Percentiles rank a stretch among this genome's conserved stretches.
Evolutionary conservation across 768 basidiomycete genomes (phyloP).

Genomic region (Termitomyces heimii): DNA sequence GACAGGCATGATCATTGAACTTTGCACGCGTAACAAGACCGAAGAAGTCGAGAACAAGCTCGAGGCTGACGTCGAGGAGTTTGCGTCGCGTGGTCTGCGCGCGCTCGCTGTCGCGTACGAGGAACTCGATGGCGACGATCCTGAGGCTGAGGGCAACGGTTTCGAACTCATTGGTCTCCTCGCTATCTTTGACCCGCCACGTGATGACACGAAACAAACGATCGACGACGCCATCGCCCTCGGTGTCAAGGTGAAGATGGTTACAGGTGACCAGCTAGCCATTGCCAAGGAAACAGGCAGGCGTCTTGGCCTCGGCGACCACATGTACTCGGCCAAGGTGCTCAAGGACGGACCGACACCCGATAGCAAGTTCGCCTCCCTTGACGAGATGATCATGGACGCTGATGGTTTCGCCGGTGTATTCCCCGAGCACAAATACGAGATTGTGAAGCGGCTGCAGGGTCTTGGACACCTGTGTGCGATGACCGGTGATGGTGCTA

Average conservation of each 20-base stretch:
- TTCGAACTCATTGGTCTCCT: slow-evolving; percentile 97
- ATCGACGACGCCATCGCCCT: slow-evolving; percentile 95
- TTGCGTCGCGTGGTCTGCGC: slow-evolving; percentile 92
- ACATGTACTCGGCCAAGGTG: slow-evolving; percentile 99
- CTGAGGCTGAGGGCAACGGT: slow-evolving; percentile 87
- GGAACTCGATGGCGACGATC: slow-evolving; percentile 80
- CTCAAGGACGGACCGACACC: slow-evolving; percentile 93
- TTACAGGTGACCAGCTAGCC: slow-evolving; percentile 99
- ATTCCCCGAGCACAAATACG: slow-evolving; percentile 99
- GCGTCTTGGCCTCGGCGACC: slow-evolving; percentile 95
- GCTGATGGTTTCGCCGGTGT: slow-evolving; percentile 99
- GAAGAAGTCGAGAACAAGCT: slow-evolving; percentile 86
- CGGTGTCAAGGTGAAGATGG: slow-evolving; percentile 99
- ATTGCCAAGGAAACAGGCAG: slow-evolving; percentile 99
- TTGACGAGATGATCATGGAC: slow-evolving; percentile 99
- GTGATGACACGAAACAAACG: slow-evolving; percentile 97
- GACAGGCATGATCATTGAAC: slow-evolving; percentile 98
- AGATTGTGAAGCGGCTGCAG: slow-evolving; percentile 98
- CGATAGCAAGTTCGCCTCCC: slow-evolving; percentile 72
- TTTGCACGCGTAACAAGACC: slow-evolving; percentile 97
- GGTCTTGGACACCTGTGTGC: slow-evolving; percentile 93
- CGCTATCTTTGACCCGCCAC: slow-evolving; percentile 96
- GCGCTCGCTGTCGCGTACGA: slow-evolving; percentile 95
- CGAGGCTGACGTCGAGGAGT: slow-evolving; percentile 95
- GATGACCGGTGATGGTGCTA: slow-evolving; percentile 99